These are phyloP conservation scores for Nyssa sinensis DNA, from an alignment of 148 eudicot genomes.

Conservation along the genomic window DNA sequence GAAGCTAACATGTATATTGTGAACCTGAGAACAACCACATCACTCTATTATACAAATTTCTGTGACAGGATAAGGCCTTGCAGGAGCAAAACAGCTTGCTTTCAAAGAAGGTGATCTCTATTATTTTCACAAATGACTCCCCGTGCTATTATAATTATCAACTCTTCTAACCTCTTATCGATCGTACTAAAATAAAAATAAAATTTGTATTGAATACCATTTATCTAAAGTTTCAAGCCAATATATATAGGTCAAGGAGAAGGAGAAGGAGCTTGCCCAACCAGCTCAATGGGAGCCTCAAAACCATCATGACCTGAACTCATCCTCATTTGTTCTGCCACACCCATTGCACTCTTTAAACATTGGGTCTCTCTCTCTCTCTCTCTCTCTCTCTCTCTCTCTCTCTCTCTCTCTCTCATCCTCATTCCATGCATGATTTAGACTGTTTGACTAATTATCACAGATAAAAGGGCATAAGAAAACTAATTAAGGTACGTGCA, in stretches of 20 bases:
- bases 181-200: neutral
- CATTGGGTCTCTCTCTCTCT: constrained; percentile 26
- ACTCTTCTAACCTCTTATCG: neutral
- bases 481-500: neutral
- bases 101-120: constrained; percentile 44
- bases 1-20: too few species aligned
- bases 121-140: neutral
- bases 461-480: neutral
- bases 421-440: neutral
- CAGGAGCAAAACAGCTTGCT: constrained; percentile 64
- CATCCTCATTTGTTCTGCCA: constrained; percentile 29
- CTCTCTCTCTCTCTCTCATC: neutral
- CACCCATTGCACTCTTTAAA: constrained; percentile 37
- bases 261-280: constrained; percentile 38
- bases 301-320: constrained; percentile 28
- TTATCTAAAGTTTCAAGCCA: constrained; percentile 11
- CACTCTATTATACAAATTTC: neutral
- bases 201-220: neutral
- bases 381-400: neutral
- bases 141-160: neutral
- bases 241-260: constrained; percentile 48
- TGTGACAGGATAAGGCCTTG: constrained; percentile 64
- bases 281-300: constrained; percentile 34
- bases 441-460: neutral
- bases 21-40: constrained; percentile 17